Evolutionary conservation across 2,329 filamentous ascomycete genomes (phyloP), one percentile per base, ranked within the genome.

Genomic region (Huntiella decipiens): DNA sequence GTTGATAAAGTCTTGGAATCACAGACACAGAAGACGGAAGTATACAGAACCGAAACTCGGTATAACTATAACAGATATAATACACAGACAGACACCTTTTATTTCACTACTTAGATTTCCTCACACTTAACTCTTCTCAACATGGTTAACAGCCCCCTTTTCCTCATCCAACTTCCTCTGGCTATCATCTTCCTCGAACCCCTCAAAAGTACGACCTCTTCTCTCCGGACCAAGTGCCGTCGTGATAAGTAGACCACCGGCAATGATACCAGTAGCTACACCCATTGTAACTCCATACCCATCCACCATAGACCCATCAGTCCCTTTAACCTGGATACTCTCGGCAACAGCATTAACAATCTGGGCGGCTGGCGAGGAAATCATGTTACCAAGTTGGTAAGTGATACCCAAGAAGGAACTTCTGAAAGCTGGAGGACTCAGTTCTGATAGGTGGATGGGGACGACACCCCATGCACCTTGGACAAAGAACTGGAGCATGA

Each of bases 401-500:
- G 72, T 67, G 0, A 80, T 80, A 44, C 81, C 81, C 17, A 83
- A 77, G 46, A 82, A 77, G 53, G 82, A 82, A 0, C 81, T 82
- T 4, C 81, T 68, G 64, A 86, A 80, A 0, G 73, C 71, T 1
- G 77, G 78, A 0, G 82, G 82, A 0, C 74, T 78, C 6, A 86
- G 65, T 56, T 87, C 82, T 71, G 83, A 85, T 4, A 86, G 64
- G 53, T 86, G 81, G 47, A 85, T 82, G 12, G 79, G 79, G n/a
- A 82, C 74, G 1, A 81, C 74, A 31, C 72, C 80, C 80, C 80
- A 85, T 0, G 79, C 80, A 16, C 80, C 81, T 58, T 84, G 79
- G 2, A 84, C 79, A 55, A 73, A 81, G 57, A 85, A 83, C 57
- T 85, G 81, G 62, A 88, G 71, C 60, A 91, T 91, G 38, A 82